Evolutionary conservation across 495 filamentous ascomycete genomes (phyloP).

Genomic region (Aspergillus sclerotiicarbonarius): DNA sequence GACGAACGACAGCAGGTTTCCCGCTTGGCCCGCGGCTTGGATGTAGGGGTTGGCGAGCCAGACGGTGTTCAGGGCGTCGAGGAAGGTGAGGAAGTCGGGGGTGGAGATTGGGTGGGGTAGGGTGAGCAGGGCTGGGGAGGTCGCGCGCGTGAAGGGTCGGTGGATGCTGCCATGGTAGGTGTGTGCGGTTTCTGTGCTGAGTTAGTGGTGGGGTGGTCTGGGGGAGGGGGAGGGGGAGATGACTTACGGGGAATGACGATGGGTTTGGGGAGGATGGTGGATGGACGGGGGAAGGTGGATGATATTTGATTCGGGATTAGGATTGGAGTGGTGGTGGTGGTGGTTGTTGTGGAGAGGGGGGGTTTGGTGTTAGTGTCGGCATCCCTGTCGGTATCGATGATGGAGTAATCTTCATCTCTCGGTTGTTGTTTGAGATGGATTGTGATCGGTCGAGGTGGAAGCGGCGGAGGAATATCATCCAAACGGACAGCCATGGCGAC

Average conservation of each 20-base stretch:
- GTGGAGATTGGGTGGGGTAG: slow-evolving; percentile 1
- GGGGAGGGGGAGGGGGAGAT: neutral
- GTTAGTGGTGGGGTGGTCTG: neutral
- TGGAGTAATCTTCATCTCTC: neutral
- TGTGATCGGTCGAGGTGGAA: neutral
- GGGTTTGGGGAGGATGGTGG: slow-evolving; percentile 5
- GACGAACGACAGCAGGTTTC: slow-evolving; percentile 15
- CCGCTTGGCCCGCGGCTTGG: slow-evolving; percentile 12
- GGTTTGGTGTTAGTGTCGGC: neutral
- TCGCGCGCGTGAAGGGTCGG: slow-evolving; percentile 25
- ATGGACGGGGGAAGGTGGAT: neutral
- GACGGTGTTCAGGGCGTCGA: slow-evolving; percentile 26
- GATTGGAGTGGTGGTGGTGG: neutral
- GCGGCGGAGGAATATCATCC: neutral
- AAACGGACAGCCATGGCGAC: neutral
- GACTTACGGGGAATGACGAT: slow-evolving; percentile 7
- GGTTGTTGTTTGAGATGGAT: neutral
- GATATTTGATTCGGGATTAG: slow-evolving; percentile 9
- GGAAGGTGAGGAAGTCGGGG: slow-evolving; percentile 20
- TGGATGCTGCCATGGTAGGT: slow-evolving; percentile 19
- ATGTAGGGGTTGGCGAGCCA: slow-evolving; percentile 27
- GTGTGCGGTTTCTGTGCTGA: slow-evolving; percentile 19
- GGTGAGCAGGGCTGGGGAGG: slow-evolving; percentile 13
- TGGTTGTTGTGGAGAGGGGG: neutral
- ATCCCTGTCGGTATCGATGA: neutral